Percentiles rank a stretch among this genome's conserved stretches.
Evolutionary conservation across 2,329 filamentous ascomycete species (phyloP).

Genomic region (Sporothrix inflata): DNA sequence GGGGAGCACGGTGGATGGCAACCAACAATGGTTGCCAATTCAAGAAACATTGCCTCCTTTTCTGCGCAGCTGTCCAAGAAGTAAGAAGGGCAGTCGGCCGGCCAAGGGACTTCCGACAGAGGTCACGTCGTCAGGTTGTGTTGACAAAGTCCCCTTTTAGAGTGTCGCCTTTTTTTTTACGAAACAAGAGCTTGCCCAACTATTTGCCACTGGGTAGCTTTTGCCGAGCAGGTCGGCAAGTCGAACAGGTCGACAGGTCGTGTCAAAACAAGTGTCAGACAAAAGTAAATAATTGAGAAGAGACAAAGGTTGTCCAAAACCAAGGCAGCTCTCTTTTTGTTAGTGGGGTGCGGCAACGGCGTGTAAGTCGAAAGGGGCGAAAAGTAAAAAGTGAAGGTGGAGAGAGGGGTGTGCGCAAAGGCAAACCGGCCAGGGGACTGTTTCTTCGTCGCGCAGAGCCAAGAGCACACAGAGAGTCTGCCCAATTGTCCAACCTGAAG

Average conservation of each 20-base stretch:
- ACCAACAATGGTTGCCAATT: conserved; percentile 5
- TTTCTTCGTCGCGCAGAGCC: no score
- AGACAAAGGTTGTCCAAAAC: background rate
- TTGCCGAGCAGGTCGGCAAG: background rate
- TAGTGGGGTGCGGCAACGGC: background rate
- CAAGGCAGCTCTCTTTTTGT: background rate
- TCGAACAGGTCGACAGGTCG: no score
- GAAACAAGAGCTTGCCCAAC: no score
- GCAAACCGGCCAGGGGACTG: background rate
- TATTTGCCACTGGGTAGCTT: background rate
- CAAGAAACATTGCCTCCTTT: background rate
- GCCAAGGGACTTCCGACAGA: background rate
- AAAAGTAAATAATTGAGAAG: background rate
- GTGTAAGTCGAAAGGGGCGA: conserved; percentile 11
- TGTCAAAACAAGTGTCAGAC: no score
- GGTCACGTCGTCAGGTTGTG: background rate
- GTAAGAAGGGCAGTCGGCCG: background rate
- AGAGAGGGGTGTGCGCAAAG: background rate
- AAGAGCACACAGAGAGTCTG: background rate
- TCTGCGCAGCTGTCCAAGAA: conserved; percentile 10
- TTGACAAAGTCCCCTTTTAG: background rate
- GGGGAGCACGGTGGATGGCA: background rate
- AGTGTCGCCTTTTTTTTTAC: conserved; percentile 5
- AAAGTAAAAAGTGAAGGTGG: background rate
- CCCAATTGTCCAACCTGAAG: background rate